Evolutionary conservation across 2,329 filamentous ascomycete species (phyloP).

Genomic region (Ascochyta viciae-villosae): DNA sequence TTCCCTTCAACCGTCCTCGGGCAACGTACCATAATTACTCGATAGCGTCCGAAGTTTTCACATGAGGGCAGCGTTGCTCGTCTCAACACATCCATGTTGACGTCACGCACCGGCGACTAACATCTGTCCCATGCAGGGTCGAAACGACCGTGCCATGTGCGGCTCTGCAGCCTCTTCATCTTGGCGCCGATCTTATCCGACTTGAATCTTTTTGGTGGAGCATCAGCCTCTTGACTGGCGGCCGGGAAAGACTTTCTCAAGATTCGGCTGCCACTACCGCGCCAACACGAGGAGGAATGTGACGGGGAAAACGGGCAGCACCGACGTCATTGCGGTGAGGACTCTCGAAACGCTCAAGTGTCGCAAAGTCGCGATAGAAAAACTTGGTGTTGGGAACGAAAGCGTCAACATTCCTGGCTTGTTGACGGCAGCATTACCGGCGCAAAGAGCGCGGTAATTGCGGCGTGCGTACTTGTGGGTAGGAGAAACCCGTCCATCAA

Average conservation of each 20-base stretch:
- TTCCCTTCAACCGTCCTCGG: constrained; percentile 6
- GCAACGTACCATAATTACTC: constrained; percentile 22
- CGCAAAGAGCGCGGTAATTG: constrained; percentile 10
- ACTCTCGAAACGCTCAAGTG: constrained; percentile 11
- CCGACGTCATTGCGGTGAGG: constrained; percentile 25
- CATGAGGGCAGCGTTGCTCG: constrained; percentile 20
- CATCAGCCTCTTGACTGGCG: constrained; percentile 20
- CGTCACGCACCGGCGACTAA: constrained; percentile 28
- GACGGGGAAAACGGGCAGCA: constrained; percentile 11
- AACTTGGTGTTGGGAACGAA: constrained; percentile 11
- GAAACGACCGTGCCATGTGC: constrained; percentile 33
- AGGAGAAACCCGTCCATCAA: constrained; percentile 12
- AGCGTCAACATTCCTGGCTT: background rate
- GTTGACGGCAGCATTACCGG: constrained; percentile 2
- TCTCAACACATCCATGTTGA: constrained; percentile 33
- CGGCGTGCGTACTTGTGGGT: constrained; percentile 7
- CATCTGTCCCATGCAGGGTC: constrained; percentile 28
- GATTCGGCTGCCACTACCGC: constrained; percentile 21
- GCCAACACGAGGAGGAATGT: constrained; percentile 11
- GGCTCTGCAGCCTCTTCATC: constrained; percentile 39
- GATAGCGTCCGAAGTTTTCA: constrained; percentile 25
- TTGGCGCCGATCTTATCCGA: constrained; percentile 39
- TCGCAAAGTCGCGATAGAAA: background rate
- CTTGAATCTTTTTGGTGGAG: constrained; percentile 23
- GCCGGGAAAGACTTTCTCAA: constrained; percentile 20